Percentiles rank a stretch among this genome's conserved stretches.
Conservation (phyloP, 1,284 basidiomycete species). For the Binderoboletus segoi region DNA sequence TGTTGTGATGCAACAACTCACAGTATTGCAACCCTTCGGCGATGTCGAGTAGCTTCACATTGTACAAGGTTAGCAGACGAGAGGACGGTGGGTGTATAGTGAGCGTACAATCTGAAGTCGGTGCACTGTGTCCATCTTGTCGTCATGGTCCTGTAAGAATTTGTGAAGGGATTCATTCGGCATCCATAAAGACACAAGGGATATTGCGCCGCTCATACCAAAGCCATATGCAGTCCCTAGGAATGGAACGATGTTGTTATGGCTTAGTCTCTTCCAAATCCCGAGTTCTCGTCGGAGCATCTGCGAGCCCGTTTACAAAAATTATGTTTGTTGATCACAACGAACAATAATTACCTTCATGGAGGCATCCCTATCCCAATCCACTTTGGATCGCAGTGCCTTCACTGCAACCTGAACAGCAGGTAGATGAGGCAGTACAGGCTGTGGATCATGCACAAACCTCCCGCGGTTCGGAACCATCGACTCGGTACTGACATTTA, state of each 20-base stretch:
- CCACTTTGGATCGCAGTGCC: not conserved
- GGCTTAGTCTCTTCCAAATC: not conserved
- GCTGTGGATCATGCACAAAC: not conserved
- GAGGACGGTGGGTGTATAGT: not conserved
- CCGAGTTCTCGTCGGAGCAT: not conserved
- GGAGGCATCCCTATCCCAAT: not conserved
- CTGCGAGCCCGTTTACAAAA: not conserved
- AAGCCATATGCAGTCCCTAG: not conserved
- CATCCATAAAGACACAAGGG: not conserved
- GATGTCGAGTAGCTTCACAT: constrained; percentile 6
- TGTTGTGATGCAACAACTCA: not conserved
- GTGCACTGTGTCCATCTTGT: not conserved
- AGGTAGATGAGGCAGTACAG: too few species aligned
- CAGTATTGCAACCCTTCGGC: not conserved
- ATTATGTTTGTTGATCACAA: not conserved
- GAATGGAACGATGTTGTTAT: not conserved
- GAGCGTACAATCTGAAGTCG: not conserved
- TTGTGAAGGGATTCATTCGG: not conserved
- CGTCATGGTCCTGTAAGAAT: not conserved
- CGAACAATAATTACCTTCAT: not conserved
- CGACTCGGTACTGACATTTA: not conserved
- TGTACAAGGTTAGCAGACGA: not conserved
- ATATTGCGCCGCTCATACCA: not conserved
- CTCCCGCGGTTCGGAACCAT: not conserved
- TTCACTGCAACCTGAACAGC: not conserved